Percentiles rank a stretch among this genome's conserved stretches.
phyloP scores from a whole-genome alignment of 2,329 filamentous ascomycete species.

The Sarocladium kiliense region DNA sequence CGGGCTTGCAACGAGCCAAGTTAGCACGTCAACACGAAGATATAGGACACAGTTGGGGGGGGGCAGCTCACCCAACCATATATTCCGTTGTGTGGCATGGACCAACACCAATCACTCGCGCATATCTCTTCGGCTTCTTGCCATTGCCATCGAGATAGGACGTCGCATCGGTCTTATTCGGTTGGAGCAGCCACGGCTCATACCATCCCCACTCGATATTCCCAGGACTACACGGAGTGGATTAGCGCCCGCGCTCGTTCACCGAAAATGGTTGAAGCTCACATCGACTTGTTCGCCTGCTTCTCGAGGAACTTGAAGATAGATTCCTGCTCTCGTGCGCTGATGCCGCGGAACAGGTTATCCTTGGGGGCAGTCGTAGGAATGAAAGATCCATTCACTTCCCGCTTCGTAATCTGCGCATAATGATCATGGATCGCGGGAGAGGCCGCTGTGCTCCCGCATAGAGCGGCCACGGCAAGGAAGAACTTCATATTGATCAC shows the following conservation, averaged over 20 bases:
- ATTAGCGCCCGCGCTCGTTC: neutral
- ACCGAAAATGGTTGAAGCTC: neutral
- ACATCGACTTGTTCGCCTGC: constrained; percentile 4
- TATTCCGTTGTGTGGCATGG: too few species aligned
- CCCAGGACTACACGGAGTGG: too few species aligned
- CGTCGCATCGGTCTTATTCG: too few species aligned
- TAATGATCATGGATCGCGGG: neutral
- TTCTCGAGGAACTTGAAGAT: neutral
- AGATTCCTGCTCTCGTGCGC: neutral
- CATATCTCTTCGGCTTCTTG: too few species aligned
- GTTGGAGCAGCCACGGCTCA: too few species aligned
- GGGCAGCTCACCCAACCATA: too few species aligned
- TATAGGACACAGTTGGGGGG: too few species aligned
- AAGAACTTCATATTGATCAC: neutral
- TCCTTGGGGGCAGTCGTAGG: neutral
- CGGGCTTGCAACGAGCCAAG: too few species aligned
- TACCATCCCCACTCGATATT: too few species aligned
- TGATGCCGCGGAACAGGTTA: constrained; percentile 2
- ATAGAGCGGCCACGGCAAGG: neutral
- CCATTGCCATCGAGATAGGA: too few species aligned
- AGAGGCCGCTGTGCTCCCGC: neutral
- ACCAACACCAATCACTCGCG: too few species aligned
- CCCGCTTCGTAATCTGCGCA: neutral
- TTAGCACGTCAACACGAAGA: too few species aligned
- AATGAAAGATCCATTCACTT: constrained; percentile 7